Base-by-base conservation (phyloP, 2,329 filamentous ascomycete species). In the Botrytis elliptica region DNA sequence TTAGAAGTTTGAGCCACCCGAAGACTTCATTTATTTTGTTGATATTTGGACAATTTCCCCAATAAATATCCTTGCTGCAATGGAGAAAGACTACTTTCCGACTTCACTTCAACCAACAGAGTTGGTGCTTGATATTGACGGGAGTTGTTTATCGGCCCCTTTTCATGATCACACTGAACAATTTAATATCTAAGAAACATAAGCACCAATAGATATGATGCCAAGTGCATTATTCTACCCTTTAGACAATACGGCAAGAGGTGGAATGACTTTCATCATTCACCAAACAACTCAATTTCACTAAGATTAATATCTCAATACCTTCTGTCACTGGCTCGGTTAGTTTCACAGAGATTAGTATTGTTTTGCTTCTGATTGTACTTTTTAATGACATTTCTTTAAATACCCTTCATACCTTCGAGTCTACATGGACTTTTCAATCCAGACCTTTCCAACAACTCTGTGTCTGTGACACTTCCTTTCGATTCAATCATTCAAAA, bases 221-320 rank as follows among this genome's bases (percentile, higher is more conserved):
- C n/a, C 25, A 22, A 42, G n/a, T 69, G 29, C n/a, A n/a, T 57
- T 59, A 9, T 57, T 57, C 55, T 69, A 25, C 33, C 29, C 1
- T 69, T 42, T 33, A 22, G n/a, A 42, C 16, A 36, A 57, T 69
- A 33, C n/a, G 52, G 18, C n/a, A 57, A 36, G 49, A 29, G 66
- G 66, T 69, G 66, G 66, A 69, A 69, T 69, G 66, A 69, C 49
- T 52, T 57, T 25, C n/a, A 22, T 57, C 66, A 69, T 69, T 69
- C 66, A 69, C 66, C 66, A 44, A 57, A 44, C 8, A 40, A 33
- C 25, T 57, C 52, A 33, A n/a, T 68, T 20, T 42, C n/a, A 25
- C 20, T 40, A 42, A 68, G 10, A 69, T 57, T 69, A 44, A 33
- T 25, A 29, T 22, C n/a, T 14, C 4, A 10, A 20, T 42, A 12